These are phyloP conservation scores for Brassica juncea DNA, from an alignment of 345 rosid genomes.

Conservation along the genomic window DNA sequence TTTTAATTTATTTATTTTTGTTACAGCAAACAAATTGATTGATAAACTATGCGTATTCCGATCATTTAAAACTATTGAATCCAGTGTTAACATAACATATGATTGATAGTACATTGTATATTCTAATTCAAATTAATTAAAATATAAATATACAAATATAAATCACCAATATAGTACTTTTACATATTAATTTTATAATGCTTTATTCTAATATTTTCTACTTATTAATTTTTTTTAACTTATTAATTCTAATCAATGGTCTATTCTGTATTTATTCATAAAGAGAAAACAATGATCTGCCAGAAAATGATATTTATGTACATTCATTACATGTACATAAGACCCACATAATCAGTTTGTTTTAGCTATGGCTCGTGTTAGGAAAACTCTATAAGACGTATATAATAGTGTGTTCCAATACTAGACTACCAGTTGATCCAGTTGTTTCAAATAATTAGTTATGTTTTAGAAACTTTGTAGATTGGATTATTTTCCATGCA, in stretches of 20 bases:
- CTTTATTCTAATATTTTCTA: neutral
- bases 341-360: neutral
- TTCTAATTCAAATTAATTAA: neutral
- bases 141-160: neutral
- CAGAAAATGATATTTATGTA: neutral
- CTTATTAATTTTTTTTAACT: neutral
- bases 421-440: neutral
- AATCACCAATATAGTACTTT: neutral
- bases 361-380: neutral
- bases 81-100: neutral
- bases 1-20: neutral
- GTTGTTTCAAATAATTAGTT: neutral
- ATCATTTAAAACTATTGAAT: neutral
- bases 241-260: neutral
- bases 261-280: neutral
- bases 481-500: neutral
- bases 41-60: neutral
- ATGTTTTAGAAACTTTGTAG: neutral
- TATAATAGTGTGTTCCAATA: neutral
- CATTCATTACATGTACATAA: neutral
- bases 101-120: slow-evolving; percentile 15
- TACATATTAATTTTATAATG: neutral
- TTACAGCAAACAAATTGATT: neutral
- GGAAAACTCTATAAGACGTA: neutral
- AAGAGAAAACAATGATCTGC: neutral